Conservation (phyloP, 441 rosid species). For the Isatis lusitanica region DNA sequence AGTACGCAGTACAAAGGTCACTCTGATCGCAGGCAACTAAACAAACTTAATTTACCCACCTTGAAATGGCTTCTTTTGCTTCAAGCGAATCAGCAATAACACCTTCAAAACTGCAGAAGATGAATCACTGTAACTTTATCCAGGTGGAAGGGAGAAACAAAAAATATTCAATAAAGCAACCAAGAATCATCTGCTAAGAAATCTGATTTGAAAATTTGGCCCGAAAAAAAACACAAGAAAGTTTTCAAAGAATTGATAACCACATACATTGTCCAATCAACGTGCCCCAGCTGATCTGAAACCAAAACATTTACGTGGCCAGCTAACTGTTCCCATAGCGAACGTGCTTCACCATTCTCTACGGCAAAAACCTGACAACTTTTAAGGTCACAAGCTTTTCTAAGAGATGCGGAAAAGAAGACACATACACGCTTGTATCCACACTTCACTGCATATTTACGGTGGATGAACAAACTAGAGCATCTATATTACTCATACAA, state of each 20-base stretch:
- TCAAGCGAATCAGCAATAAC: constrained; percentile 79
- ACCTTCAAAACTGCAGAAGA: constrained; percentile 82
- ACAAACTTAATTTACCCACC: constrained; percentile 48
- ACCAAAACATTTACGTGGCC: constrained; percentile 55
- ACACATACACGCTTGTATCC: constrained; percentile 18
- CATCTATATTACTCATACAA: constrained; percentile 16
- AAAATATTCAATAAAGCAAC: constrained; percentile 18
- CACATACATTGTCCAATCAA: constrained; percentile 93
- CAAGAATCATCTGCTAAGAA: constrained; percentile 20
- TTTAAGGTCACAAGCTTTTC: constrained; percentile 44
- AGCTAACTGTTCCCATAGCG: constrained; percentile 72
- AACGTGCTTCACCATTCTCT: constrained; percentile 57
- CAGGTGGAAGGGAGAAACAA: constrained; percentile 18
- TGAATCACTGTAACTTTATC: constrained; percentile 30
- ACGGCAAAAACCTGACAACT: constrained; percentile 72
- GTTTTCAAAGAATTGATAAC: constrained; percentile 15
- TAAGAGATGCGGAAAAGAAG: constrained; percentile 19
- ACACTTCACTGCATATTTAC: constrained; percentile 17
- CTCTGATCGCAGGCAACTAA: constrained; percentile 19
- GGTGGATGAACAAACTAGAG: constrained; percentile 13
- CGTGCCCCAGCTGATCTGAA: constrained; percentile 48
- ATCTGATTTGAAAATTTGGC: constrained; percentile 6
- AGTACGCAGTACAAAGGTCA: constrained; percentile 16
- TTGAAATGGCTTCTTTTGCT: constrained; percentile 76
- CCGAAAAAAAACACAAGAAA: constrained; percentile 21